phyloP scores from a whole-genome alignment of 768 basidiomycete species.

The Solioccasus polychromus region DNA sequence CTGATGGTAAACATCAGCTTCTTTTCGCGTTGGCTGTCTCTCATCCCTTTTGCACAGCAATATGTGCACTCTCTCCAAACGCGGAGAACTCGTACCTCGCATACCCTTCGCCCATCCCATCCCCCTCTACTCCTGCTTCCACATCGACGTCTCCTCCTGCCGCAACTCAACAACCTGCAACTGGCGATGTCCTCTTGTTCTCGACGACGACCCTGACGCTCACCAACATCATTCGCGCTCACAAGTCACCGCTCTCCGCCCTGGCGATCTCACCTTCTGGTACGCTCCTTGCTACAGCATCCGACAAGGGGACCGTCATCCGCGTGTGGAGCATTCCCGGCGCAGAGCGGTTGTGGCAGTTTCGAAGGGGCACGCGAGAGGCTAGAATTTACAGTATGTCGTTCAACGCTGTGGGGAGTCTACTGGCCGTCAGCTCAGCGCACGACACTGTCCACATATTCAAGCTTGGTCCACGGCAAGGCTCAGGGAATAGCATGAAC shows the following conservation, averaged over 20 bases:
- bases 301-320: slow-evolving; percentile 93
- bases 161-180: slow-evolving; percentile 39
- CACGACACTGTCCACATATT: slow-evolving; percentile 98
- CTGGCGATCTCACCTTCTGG: slow-evolving; percentile 84
- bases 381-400: slow-evolving; percentile 80
- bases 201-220: slow-evolving; percentile 89
- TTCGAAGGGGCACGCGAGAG: slow-evolving; percentile 85
- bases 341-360: slow-evolving; percentile 94
- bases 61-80: slow-evolving; percentile 92
- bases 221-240: slow-evolving; percentile 94
- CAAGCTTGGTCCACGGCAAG: slow-evolving; percentile 59
- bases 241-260: slow-evolving; percentile 89
- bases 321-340: slow-evolving; percentile 92
- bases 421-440: slow-evolving; percentile 89
- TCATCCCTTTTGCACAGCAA: slow-evolving; percentile 57
- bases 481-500: slow-evolving; percentile 10
- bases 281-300: slow-evolving; percentile 88
- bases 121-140: slow-evolving; percentile 60
- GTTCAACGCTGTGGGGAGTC: slow-evolving; percentile 77
- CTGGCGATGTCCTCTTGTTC: slow-evolving; percentile 92
- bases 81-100: slow-evolving; percentile 93
- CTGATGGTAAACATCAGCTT: slow-evolving; percentile 62
- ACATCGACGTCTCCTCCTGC: slow-evolving; percentile 39
- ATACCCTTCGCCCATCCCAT: slow-evolving; percentile 92
- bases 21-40: no score